A percentile compares a stretch with the other conserved stretches of the same genome.
Conservation (phyloP, 345 rosid species). For the Camelina hispida region DNA sequence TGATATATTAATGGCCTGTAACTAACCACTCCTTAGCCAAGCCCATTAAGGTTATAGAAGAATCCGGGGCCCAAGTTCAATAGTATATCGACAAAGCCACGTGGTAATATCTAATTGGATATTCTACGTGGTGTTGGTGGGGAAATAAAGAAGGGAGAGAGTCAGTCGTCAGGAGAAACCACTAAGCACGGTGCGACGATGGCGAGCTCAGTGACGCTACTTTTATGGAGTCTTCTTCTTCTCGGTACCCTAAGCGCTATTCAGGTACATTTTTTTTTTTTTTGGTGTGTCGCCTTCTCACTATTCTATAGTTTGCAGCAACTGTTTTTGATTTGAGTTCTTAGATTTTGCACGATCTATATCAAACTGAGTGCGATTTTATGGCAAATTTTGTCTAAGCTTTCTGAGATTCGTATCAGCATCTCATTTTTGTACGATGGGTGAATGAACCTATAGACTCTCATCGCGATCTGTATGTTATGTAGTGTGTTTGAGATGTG, state of each 20-base stretch:
- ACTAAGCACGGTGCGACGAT: constrained; percentile 39
- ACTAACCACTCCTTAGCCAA: not conserved
- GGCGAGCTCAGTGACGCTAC: constrained; percentile 56
- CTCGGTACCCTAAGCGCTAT: constrained; percentile 53
- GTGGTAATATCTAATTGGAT: constrained; percentile 19
- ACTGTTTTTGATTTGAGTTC: not conserved
- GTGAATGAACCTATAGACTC: not conserved
- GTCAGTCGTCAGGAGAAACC: not conserved
- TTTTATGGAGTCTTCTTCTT: constrained; percentile 59
- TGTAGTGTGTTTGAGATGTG: not conserved
- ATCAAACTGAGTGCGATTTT: constrained; percentile 11
- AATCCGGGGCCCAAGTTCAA: not conserved
- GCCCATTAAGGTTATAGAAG: not conserved
- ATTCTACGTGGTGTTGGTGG: constrained; percentile 21
- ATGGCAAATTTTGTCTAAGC: not conserved
- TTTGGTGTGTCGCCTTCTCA: not conserved
- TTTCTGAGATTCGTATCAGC: not conserved
- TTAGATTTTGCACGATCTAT: constrained; percentile 21
- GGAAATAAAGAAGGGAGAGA: not conserved
- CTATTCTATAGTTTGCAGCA: not conserved
- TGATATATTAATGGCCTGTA: constrained; percentile 13
- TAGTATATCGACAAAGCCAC: not conserved
- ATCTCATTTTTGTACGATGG: not conserved
- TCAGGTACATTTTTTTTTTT: constrained; percentile 51
- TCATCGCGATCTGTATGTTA: not conserved